Evolutionary conservation across 2,329 filamentous ascomycete species (phyloP), one percentile per base, ranked within the genome.

Genomic region (Pseudogymnoascus pannorum): DNA sequence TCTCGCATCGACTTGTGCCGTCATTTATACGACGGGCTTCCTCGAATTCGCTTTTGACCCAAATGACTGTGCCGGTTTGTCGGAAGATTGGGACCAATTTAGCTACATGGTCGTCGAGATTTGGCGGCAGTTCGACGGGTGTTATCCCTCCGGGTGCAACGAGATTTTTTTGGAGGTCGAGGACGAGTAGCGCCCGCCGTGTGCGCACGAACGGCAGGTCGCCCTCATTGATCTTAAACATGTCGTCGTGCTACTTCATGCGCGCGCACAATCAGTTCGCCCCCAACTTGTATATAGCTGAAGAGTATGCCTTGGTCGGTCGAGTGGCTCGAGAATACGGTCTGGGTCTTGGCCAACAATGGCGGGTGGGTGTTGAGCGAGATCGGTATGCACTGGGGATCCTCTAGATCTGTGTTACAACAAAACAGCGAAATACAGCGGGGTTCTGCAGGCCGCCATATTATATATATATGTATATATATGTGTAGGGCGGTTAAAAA

Each of bases 91-190:
- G 81, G 42, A 87, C 86, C 2, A 97, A 78, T 5, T 81, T 75
- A 18, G 85, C 76, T 42, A 92, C 82, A 26, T 83, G 84, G 38
- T 87, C 79, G 48, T 94, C 73, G 64, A 92, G 90, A 8, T 84
- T 83, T 3, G 81, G 74, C 2, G 86, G 84, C 44, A 84, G 80
- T 35, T 77, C 77, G 58, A 92, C 83, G 11, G 85, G 81, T 18
- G 97, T 75, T 24, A 85, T 82, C 60, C 89, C 88, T 58, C 84
- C 80, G 1, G 83, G 75, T 5, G 84, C 80, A 62, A 95, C 76
- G 69, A 97, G 96, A 72, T 97, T 93, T 68, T 95, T 91, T 71
- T 97, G 94, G 35, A 96, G 83, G 69, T 96, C 93, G 65, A 97
- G 81, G 16, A 95, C 77, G 18, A 97, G 78, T 44, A 99, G 79